Conservation (phyloP, 495 filamentous ascomycete genomes). For the Penicillium psychrofluorescens region DNA sequence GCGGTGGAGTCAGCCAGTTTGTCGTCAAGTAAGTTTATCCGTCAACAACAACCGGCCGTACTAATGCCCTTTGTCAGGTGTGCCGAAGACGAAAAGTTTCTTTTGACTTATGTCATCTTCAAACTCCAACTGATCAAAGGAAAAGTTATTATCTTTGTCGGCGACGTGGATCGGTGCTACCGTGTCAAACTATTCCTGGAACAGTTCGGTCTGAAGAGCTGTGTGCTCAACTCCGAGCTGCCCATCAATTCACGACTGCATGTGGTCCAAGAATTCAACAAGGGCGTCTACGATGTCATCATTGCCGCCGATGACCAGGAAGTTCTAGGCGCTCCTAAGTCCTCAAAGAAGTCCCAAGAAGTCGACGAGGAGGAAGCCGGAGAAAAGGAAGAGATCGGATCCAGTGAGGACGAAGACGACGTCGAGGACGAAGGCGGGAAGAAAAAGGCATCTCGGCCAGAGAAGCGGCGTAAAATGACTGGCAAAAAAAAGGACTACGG, state of each 20-base stretch:
- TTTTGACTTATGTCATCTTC: slow-evolving; percentile 88
- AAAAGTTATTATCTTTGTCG: slow-evolving; percentile 90
- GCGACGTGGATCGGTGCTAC: slow-evolving; percentile 89
- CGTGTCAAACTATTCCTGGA: slow-evolving; percentile 92
- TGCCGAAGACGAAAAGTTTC: slow-evolving; percentile 94
- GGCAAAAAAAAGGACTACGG: slow-evolving; percentile 78
- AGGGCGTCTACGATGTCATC: slow-evolving; percentile 91
- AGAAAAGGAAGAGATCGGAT: slow-evolving; percentile 19
- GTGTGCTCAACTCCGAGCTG: slow-evolving; percentile 90
- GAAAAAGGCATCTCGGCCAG: slow-evolving; percentile 21
- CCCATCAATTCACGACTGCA: slow-evolving; percentile 89
- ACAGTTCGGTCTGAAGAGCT: slow-evolving; percentile 90
- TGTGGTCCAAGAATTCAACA: slow-evolving; percentile 96
- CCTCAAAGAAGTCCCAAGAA: slow-evolving; percentile 22
- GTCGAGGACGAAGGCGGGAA: slow-evolving; percentile 11
- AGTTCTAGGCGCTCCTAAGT: slow-evolving; percentile 54
- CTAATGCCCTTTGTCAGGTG: slow-evolving; percentile 43
- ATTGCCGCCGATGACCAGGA: slow-evolving; percentile 94
- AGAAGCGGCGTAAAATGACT: slow-evolving; percentile 55
- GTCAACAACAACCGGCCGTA: background rate
- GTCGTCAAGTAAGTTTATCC: slow-evolving; percentile 57
- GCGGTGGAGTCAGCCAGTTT: slow-evolving; percentile 73
- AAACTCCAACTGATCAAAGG: slow-evolving; percentile 92
- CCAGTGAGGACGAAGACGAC: slow-evolving; percentile 29
- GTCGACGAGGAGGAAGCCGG: slow-evolving; percentile 14